These are phyloP conservation scores for Tripterygium wilfordii DNA, from an alignment of 177 flowering plant genomes.

Conservation along the genomic window DNA sequence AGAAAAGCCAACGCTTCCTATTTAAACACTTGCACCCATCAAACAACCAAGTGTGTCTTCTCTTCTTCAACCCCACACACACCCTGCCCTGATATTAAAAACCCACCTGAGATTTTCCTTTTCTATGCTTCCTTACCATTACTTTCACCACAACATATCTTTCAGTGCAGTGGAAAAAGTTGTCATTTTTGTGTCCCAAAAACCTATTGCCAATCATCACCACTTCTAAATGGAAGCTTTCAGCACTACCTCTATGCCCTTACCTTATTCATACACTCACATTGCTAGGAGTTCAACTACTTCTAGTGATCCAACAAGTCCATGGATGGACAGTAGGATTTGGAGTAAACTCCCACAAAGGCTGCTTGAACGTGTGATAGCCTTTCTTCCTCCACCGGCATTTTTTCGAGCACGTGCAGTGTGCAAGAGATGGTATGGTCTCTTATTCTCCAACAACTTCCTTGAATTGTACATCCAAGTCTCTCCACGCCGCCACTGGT, in stretches of 20 bases:
- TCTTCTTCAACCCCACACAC: too few relatives aligned
- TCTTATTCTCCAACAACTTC: constrained; percentile 62
- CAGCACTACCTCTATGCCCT: constrained; percentile 18
- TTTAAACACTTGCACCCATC: constrained; percentile 19
- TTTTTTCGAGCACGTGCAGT: constrained; percentile 78
- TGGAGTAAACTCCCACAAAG: constrained; percentile 80
- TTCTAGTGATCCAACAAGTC: not conserved
- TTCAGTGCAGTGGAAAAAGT: too few relatives aligned
- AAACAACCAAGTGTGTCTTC: constrained; percentile 5
- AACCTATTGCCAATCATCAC: too few relatives aligned
- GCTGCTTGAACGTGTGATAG: constrained; percentile 67
- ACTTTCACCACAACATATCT: too few relatives aligned
- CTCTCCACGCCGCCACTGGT: constrained; percentile 55
- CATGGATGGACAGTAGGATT: constrained; percentile 73
- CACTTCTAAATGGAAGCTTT: constrained; percentile 29
- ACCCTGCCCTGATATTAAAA: too few relatives aligned
- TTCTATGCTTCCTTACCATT: too few relatives aligned
- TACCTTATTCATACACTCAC: constrained; percentile 24
- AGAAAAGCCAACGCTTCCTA: constrained; percentile 9
- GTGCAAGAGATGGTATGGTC: constrained; percentile 84
- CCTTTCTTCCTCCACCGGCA: constrained; percentile 83
- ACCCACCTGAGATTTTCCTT: constrained; percentile 2
- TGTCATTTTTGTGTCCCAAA: too few relatives aligned
- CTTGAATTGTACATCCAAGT: constrained; percentile 55
- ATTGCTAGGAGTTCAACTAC: constrained; percentile 1